These are phyloP conservation scores for Paralagenidium karlingii DNA, from an alignment of 352 stramenopile species.

Conservation along the genomic window DNA sequence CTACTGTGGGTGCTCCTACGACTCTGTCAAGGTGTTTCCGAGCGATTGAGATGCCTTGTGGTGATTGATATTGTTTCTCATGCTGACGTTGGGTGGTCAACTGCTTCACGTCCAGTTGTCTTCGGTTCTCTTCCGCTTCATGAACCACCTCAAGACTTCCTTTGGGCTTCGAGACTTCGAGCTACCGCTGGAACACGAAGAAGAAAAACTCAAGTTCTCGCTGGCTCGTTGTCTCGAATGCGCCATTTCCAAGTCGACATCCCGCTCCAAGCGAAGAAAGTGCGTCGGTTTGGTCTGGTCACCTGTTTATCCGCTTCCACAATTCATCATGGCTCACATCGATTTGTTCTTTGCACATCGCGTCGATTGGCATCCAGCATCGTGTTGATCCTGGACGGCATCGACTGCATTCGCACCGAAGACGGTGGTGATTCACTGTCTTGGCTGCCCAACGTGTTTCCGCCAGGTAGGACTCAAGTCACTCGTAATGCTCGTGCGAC, in stretches of 20 bases:
- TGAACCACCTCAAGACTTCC: slow-evolving; percentile 61
- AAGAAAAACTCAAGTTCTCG: slow-evolving; percentile 81
- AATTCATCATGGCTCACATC: neutral
- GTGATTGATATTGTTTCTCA: slow-evolving; percentile 3
- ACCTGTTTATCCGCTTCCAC: neutral
- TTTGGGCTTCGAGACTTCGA: slow-evolving; percentile 71
- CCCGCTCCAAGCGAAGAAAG: slow-evolving; percentile 24
- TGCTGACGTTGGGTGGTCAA: too few relatives aligned
- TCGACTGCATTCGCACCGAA: slow-evolving; percentile 68
- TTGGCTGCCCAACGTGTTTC: slow-evolving; percentile 69
- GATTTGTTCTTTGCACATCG: neutral
- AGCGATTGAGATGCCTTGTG: neutral
- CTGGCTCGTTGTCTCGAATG: slow-evolving; percentile 65
- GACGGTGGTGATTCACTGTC: slow-evolving; percentile 74
- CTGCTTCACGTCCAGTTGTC: too few relatives aligned
- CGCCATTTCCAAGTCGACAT: slow-evolving; percentile 24
- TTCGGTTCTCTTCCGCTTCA: slow-evolving; percentile 71
- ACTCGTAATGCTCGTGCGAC: too few relatives aligned
- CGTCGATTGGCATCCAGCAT: slow-evolving; percentile 20
- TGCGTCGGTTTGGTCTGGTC: slow-evolving; percentile 1
- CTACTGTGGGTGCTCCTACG: slow-evolving; percentile 69
- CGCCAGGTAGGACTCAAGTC: slow-evolving; percentile 8
- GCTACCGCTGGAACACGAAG: slow-evolving; percentile 59
- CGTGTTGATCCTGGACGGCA: slow-evolving; percentile 64
- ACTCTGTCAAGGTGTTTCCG: slow-evolving; percentile 59